Evolutionary conservation across 768 basidiomycete species (phyloP).

Genomic region (Tricholoma furcatifolium): DNA sequence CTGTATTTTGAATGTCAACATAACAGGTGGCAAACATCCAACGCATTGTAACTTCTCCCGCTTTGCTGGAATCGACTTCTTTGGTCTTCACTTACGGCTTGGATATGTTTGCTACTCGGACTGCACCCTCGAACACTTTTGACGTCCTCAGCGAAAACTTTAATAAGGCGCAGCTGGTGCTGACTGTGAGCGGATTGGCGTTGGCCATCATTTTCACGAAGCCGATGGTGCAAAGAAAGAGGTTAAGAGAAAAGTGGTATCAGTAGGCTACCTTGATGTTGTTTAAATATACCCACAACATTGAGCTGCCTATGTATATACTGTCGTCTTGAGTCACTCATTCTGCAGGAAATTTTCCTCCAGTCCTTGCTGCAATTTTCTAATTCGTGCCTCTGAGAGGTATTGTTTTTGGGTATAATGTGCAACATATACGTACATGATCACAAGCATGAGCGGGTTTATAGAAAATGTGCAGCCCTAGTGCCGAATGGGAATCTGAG

Average conservation of each 20-base stretch:
- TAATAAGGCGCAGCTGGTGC: constrained; percentile 87
- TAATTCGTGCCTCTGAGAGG: too few species aligned
- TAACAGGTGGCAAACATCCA: constrained; percentile 66
- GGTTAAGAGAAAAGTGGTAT: constrained; percentile 74
- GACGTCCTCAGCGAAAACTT: constrained; percentile 91
- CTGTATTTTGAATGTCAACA: not conserved
- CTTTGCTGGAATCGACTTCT: constrained; percentile 90
- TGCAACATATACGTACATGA: too few species aligned
- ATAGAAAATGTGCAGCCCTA: too few species aligned
- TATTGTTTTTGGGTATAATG: too few species aligned
- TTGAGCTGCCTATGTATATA: too few species aligned
- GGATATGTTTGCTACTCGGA: constrained; percentile 85
- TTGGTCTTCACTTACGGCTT: constrained; percentile 84
- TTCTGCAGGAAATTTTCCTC: too few species aligned
- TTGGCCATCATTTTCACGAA: constrained; percentile 77
- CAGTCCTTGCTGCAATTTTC: too few species aligned
- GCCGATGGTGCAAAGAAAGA: constrained; percentile 77
- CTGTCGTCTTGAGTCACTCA: too few species aligned
- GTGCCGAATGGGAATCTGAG: too few species aligned
- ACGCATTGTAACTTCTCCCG: constrained; percentile 73
- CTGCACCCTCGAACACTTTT: constrained; percentile 87
- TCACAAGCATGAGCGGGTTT: too few species aligned
- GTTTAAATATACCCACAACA: not conserved
- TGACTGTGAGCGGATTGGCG: constrained; percentile 72
- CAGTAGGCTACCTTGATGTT: constrained; percentile 23